Percentiles rank a stretch among this genome's conserved stretches.
phyloP scores from a whole-genome alignment of 371 early-diverging fungal genomes.

The Synchytrium microbalum region DNA sequence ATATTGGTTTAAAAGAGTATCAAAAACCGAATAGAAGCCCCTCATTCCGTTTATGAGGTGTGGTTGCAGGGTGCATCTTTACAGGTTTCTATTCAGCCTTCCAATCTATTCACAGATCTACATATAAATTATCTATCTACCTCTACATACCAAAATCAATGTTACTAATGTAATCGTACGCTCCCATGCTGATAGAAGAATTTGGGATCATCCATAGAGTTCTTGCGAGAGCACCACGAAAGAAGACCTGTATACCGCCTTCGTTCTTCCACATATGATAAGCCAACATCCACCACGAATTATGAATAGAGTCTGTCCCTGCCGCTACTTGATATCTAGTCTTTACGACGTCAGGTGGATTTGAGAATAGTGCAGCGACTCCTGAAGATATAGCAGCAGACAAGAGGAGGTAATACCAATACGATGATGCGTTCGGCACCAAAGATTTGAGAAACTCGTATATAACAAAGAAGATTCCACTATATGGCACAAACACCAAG shows the following conservation, averaged over 20 bases:
- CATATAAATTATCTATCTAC: no score
- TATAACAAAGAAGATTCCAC: conserved; percentile 12
- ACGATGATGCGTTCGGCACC: conserved; percentile 26
- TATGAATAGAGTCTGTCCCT: conserved; percentile 24
- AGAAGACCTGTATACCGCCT: conserved; percentile 54
- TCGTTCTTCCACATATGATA: conserved; percentile 51
- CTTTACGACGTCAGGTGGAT: conserved; percentile 70
- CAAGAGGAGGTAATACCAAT: conserved; percentile 46
- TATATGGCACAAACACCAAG: conserved; percentile 58
- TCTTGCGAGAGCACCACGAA: conserved; percentile 54
- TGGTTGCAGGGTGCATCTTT: no score
- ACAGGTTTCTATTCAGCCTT: no score
- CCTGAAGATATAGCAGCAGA: conserved; percentile 48
- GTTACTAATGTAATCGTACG: conserved; percentile 48
- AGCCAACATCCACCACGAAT: conserved; percentile 23
- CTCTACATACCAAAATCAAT: no score
- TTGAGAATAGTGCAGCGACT: conserved; percentile 53
- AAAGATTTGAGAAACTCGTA: conserved; percentile 65
- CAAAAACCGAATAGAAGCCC: no score
- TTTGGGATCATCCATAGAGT: conserved; percentile 63
- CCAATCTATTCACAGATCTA: no score
- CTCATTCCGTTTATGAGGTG: no score
- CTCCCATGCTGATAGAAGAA: conserved; percentile 58
- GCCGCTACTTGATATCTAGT: conserved; percentile 67
- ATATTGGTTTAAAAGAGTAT: no score